phyloP scores from a whole-genome alignment of 768 basidiomycete species.

The Amyloporia xantha region DNA sequence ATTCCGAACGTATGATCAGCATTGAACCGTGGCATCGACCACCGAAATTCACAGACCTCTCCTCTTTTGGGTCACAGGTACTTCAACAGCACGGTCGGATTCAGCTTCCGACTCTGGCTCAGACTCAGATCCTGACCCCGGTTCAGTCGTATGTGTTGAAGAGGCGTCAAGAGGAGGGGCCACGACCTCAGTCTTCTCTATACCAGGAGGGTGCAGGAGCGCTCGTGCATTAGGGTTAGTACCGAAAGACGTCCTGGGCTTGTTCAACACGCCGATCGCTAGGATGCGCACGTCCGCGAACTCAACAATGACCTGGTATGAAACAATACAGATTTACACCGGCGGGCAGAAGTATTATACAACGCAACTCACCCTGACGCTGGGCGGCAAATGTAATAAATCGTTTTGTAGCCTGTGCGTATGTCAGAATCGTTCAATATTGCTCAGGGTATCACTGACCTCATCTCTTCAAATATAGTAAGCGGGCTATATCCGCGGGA shows the following conservation, averaged over 20 bases:
- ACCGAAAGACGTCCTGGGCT: slow-evolving; percentile 46
- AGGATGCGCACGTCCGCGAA: slow-evolving; percentile 68
- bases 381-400: slow-evolving; percentile 59
- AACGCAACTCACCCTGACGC: slow-evolving; percentile 46
- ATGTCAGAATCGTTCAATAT: neutral
- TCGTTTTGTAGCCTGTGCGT: slow-evolving; percentile 57
- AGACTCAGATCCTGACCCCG: neutral
- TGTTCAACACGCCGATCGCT: slow-evolving; percentile 59
- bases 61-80: neutral
- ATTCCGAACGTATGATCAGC: neutral
- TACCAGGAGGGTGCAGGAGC: slow-evolving; percentile 65
- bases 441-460: slow-evolving; percentile 36
- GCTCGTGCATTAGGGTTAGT: slow-evolving; percentile 64
- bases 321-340: no score
- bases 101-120: neutral
- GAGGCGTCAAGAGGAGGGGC: neutral
- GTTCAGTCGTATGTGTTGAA: neutral
- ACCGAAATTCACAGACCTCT: neutral
- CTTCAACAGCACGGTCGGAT: neutral
- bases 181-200: slow-evolving; percentile 27
- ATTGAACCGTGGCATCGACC: no score
- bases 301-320: slow-evolving; percentile 55
- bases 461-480: slow-evolving; percentile 66
- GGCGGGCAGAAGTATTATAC: slow-evolving; percentile 1
- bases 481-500: slow-evolving; percentile 66